Base-by-base conservation (phyloP, 129 eudicot genomes). In the Artemisia argyi region DNA sequence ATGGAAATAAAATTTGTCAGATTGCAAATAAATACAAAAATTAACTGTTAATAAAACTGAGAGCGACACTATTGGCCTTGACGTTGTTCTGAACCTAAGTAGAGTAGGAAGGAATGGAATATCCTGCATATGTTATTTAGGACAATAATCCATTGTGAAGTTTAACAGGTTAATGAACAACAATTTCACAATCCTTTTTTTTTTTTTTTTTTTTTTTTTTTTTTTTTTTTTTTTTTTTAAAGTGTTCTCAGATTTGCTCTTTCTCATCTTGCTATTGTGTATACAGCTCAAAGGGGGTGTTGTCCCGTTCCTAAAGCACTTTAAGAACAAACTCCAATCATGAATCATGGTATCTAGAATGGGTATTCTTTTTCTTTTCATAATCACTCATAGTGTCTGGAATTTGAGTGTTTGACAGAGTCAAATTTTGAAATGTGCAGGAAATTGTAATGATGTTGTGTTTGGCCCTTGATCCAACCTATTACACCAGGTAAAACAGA, bases 251-350 rank as follows among this genome's bases (percentile, higher is more conserved):
- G 17, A 62, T 18, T 62, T 53, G 42, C n/a, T 53, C 16, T 39
- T 50, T 60, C 35, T 51, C 30, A 22, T 77, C n/a, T 77, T 49
- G 71, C 51, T 71, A 52, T 77, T 48, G 20, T 64, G 56, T 78
- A 28, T 80, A 84, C 88, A 87, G 97, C 84, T 87, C 97, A 19
- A 90, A 90, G 78, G 96, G 97, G 48, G 97, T 87, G 51, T 80
- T 90, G 46, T 87, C 97, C 3, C 89, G 97, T 22, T 74, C 90
- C 62, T 86, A 73, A 79, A 44, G 22, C 15, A 46, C 50, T 22
- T 51, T 26, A 19, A 44, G 22, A 67, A 66, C 11, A 77, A 60
- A 64, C 60, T 42, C 50, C 28, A 22, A 53, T 46, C 2, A 10
- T 8, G 67, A 50, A 77, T 73, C 53, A 48, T 55, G 64, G 75